Percentiles rank a stretch among this genome's conserved stretches.
phyloP scores from a whole-genome alignment of 1,284 basidiomycete species.

The Leccinum angustisporum region DNA sequence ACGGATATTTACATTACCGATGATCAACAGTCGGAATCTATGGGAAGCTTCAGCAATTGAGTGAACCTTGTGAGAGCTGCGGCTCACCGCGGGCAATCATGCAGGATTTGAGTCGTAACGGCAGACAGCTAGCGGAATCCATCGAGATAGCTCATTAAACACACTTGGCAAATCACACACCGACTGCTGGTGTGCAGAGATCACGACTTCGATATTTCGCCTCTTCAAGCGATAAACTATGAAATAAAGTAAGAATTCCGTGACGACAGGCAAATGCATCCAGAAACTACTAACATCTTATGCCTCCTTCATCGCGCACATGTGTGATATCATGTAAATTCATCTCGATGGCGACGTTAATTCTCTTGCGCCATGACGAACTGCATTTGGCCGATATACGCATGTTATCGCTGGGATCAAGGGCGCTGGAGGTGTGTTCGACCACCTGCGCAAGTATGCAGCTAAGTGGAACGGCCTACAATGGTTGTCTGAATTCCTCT shows the following conservation, averaged over 20 bases:
- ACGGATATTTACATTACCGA: background rate
- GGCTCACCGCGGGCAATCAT: background rate
- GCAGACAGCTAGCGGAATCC: background rate
- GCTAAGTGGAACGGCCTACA: too few relatives aligned
- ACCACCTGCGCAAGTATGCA: too few relatives aligned
- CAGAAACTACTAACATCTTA: slow-evolving; percentile 3
- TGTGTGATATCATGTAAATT: slow-evolving; percentile 1
- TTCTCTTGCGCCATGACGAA: too few relatives aligned
- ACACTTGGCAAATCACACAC: background rate
- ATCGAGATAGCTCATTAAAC: background rate
- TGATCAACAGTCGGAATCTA: background rate
- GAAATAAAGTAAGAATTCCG: background rate
- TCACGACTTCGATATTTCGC: background rate
- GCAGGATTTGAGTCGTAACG: background rate
- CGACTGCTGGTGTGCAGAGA: background rate
- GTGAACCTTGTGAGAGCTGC: background rate
- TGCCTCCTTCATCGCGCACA: slow-evolving; percentile 4
- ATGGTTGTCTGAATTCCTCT: too few relatives aligned
- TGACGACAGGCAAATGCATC: too few relatives aligned
- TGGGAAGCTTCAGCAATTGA: background rate
- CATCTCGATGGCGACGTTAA: too few relatives aligned
- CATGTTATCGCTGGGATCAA: too few relatives aligned
- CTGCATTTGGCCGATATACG: too few relatives aligned
- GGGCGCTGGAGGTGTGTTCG: too few relatives aligned
- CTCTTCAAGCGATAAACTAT: background rate